Evolutionary conservation across 768 basidiomycete species (phyloP), one percentile per base, ranked within the genome.

Genomic region (Nevesoporus exiguus): DNA sequence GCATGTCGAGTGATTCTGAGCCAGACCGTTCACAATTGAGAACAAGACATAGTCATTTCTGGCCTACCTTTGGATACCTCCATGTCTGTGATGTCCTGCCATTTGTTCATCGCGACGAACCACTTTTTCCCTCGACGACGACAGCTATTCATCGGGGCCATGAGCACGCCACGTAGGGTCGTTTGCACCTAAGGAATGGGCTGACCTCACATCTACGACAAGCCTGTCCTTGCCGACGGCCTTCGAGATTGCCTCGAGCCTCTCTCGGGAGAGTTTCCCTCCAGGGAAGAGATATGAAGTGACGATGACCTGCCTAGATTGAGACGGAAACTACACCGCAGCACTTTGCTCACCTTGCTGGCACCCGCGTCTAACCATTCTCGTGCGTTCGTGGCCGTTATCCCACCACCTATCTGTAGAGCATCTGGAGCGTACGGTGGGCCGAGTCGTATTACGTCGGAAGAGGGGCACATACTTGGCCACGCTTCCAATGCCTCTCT

Each of bases 101-200:
- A 99, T 67, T 93, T 95, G 74, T 98, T 96, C 94, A 95, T 98
- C 11, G 96, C 94, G 13, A 99, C 89, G 31, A 93, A 77, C 97
- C 97, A 99, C 57, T 75, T 83, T 43, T 82, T 75, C 9, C 74
- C 86, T 64, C 84, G 74, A 60, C 82, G 79, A 19, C 96, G 85
- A 72, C 96, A 99, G 67, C 96, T 98, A 58, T 59, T 31, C 42
- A 40, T 52, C 34, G 14, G 24, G 22, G 47, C 13, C 22, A 33
- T 47, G 36, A 47, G 24, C 34, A 31, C 34, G 37, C 31, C 10
- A 30, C 50, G 10, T 3, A 8, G 13, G 15, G 13, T 25, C 17
- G 43, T 21, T 39, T 5, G 49, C 39, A 29, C 17, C 21, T 22
- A 13, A 13, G 40, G 21, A 36, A 29, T 30, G 1, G 17, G 54